These are phyloP conservation scores for Sporopachydermia cereana DNA, from an alignment of 1,139 yeast genomes.

Conservation along the genomic window DNA sequence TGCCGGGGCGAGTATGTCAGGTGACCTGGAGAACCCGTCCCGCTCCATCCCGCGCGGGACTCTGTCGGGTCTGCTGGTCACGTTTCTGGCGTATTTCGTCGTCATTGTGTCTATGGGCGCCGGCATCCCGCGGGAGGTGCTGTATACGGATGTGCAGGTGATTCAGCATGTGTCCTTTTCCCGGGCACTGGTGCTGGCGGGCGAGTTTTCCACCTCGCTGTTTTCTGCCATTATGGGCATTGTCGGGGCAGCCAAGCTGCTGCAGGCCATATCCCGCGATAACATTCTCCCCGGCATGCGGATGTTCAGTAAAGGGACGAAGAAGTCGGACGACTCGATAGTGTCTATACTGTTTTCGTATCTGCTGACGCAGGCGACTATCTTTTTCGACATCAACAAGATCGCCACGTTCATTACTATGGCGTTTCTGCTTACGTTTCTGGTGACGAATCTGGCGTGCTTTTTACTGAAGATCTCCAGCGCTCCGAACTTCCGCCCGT, in stretches of 20 bases:
- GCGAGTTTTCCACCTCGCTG: conserved; percentile 81
- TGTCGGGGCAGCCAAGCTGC: conserved; percentile 84
- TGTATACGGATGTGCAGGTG: conserved; percentile 69
- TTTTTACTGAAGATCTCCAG: conserved; percentile 76
- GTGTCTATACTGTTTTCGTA: conserved; percentile 66
- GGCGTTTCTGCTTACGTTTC: conserved; percentile 94
- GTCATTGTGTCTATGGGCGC: conserved; percentile 74
- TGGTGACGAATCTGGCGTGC: conserved; percentile 88
- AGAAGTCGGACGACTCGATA: conserved; percentile 38
- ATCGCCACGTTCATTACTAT: conserved; percentile 92
- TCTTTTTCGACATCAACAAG: conserved; percentile 82
- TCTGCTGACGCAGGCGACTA: conserved; percentile 67
- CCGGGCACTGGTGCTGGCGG: conserved; percentile 63
- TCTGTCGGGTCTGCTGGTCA: conserved; percentile 61
- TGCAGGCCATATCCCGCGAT: conserved; percentile 87
- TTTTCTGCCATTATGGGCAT: conserved; percentile 92
- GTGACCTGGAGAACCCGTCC: conserved; percentile 80
- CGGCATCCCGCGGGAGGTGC: conserved; percentile 65
- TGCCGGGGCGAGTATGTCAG: conserved; percentile 99
- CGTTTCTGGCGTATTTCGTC: conserved; percentile 59
- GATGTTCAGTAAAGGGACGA: conserved; percentile 40
- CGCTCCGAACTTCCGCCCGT: conserved; percentile 94
- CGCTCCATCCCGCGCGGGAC: conserved; percentile 87
- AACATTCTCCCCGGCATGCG: conserved; percentile 67
- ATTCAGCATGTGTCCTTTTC: conserved; percentile 70